Evolutionary conservation across 2,329 filamentous ascomycete genomes (phyloP).

Genomic region (Monosporascus sp.): DNA sequence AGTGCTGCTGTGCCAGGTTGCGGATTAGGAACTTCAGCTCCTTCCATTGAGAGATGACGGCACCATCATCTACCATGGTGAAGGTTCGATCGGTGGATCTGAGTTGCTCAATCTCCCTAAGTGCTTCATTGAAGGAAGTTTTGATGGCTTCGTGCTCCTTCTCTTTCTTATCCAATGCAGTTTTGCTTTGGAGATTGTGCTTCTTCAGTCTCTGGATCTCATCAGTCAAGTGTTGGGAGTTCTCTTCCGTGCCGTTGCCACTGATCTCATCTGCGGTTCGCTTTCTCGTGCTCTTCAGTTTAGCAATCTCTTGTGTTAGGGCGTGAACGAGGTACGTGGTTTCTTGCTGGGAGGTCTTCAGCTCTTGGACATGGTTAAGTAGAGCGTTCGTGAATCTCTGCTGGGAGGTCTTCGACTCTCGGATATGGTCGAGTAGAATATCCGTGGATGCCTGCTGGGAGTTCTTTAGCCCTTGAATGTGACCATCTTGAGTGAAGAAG

Average conservation of each 20-base stretch:
- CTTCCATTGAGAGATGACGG: background rate
- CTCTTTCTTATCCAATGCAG: background rate
- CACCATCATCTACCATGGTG: background rate
- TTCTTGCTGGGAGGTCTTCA: background rate
- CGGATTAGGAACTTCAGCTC: background rate
- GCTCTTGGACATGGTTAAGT: background rate
- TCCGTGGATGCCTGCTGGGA: background rate
- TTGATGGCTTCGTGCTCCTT: background rate
- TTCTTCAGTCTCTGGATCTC: background rate
- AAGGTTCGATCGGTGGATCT: background rate
- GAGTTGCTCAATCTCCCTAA: background rate
- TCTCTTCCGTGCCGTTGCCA: background rate
- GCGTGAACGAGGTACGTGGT: background rate
- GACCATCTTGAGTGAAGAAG: background rate
- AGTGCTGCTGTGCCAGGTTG: background rate
- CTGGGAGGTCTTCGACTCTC: too few relatives aligned
- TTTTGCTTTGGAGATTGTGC: background rate
- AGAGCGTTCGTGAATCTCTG: too few relatives aligned
- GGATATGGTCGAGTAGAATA: too few relatives aligned
- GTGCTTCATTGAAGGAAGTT: background rate
- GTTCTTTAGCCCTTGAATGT: background rate
- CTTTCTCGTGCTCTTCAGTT: background rate
- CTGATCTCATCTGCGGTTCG: background rate
- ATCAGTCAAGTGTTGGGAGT: background rate
- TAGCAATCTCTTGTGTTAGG: background rate